phyloP scores from a whole-genome alignment of 1,284 basidiomycete genomes.

The Marasmius tenuissimus region DNA sequence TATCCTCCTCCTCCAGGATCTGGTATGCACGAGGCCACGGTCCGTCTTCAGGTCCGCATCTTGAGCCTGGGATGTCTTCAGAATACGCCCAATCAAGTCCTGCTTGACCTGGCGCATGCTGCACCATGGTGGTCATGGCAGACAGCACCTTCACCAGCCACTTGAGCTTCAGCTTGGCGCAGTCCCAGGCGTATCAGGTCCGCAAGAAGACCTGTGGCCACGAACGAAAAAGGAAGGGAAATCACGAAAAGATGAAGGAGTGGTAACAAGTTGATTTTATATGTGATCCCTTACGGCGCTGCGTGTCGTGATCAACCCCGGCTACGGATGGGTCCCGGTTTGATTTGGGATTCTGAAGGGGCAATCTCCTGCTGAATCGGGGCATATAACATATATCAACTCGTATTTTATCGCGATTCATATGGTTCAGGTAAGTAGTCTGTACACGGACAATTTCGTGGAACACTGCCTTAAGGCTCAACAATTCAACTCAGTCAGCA shows the following conservation, averaged over 20 bases:
- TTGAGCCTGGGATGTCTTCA: slow-evolving; percentile 57
- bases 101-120: slow-evolving; percentile 10
- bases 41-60: slow-evolving; percentile 59
- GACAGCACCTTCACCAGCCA: slow-evolving; percentile 3
- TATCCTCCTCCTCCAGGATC: slow-evolving; percentile 43
- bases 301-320: not conserved
- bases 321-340: not conserved
- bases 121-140: slow-evolving; percentile 7
- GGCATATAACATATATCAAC: too few relatives aligned
- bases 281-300: not conserved
- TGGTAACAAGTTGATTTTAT: not conserved
- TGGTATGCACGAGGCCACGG: slow-evolving; percentile 62
- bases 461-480: not conserved
- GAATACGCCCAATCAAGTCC: slow-evolving; percentile 40
- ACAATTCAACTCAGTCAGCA: not conserved
- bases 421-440: not conserved
- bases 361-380: not conserved
- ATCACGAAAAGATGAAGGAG: not conserved
- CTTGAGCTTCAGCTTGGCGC: slow-evolving; percentile 6
- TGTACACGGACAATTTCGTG: not conserved
- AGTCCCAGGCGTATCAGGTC: not conserved
- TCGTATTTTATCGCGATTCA: not conserved
- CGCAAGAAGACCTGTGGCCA: not conserved
- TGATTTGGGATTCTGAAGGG: not conserved
- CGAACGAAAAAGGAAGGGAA: not conserved